Percentiles rank a stretch among this genome's conserved stretches.
phyloP scores from a whole-genome alignment of 495 filamentous ascomycete genomes.

The Penicillium daleae region DNA sequence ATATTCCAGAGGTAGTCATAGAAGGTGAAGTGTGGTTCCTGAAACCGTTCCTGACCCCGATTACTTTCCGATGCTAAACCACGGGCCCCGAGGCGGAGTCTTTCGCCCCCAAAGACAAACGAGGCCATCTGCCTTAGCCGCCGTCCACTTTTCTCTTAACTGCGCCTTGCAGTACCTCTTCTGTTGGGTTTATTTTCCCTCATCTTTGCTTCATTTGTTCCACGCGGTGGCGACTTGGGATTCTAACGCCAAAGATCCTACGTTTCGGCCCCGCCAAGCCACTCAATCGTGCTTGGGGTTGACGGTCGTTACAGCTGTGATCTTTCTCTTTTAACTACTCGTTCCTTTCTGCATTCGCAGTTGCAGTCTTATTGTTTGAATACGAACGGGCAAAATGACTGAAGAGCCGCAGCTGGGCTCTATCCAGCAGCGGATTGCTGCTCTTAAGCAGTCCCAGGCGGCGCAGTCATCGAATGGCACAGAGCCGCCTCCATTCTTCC shows the following conservation, averaged over 20 bases:
- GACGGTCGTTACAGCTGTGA: conserved; percentile 11
- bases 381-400: conserved; percentile 19
- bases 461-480: conserved; percentile 36
- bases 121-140: neutral
- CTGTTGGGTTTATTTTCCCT: neutral
- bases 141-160: neutral
- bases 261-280: conserved; percentile 28
- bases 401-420: conserved; percentile 52
- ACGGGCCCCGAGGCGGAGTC: conserved; percentile 8
- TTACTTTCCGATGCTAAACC: neutral
- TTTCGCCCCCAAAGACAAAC: neutral
- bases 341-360: neutral
- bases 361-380: neutral
- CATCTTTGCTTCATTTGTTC: neutral
- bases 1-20: neutral
- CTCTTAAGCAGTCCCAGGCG: conserved; percentile 60
- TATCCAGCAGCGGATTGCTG: conserved; percentile 62
- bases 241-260: conserved; percentile 9
- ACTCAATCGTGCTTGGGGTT: conserved; percentile 10
- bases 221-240: conserved; percentile 4
- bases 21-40: neutral
- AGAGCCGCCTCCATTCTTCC: conserved; percentile 31
- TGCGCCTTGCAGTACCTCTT: neutral
- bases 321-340: conserved; percentile 1
- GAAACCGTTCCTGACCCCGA: neutral